phyloP scores from a whole-genome alignment of 2,329 filamentous ascomycete species.

The Endothia cerciana region DNA sequence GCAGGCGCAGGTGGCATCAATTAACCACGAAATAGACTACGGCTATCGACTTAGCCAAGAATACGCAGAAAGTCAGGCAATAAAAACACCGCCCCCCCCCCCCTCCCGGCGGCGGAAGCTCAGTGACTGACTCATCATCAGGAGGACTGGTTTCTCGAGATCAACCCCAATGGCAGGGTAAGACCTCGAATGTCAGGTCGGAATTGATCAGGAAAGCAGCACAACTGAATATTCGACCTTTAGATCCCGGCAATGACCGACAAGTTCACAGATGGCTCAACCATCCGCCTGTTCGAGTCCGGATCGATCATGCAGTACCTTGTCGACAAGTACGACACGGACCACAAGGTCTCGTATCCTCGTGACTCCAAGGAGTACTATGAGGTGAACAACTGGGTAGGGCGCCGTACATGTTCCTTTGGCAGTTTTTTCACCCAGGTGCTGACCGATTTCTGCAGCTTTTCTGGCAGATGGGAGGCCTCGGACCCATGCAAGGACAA shows the following conservation, averaged over 20 bases:
- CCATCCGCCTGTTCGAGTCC: conserved; percentile 76
- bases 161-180: conserved; percentile 66
- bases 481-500: conserved; percentile 84
- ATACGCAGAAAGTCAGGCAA: conserved; percentile 57
- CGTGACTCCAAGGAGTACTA: conserved; percentile 72
- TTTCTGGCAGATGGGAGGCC: conserved; percentile 78
- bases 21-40: conserved; percentile 22
- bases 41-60: conserved; percentile 60
- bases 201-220: background rate
- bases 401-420: conserved; percentile 28
- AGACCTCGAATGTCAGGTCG: conserved; percentile 45
- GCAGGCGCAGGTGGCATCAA: background rate
- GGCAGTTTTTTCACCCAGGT: background rate
- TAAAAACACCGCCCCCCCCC: background rate
- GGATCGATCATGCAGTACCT: conserved; percentile 82
- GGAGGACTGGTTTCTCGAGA: conserved; percentile 67
- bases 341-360: conserved; percentile 79
- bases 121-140: conserved; percentile 11
- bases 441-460: conserved; percentile 42
- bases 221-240: background rate
- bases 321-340: conserved; percentile 74
- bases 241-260: conserved; percentile 85
- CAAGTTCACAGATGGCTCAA: conserved; percentile 70
- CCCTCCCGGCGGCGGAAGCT: background rate
- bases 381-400: conserved; percentile 75